Percentiles rank a stretch among this genome's conserved stretches.
Conservation (phyloP, 768 basidiomycete species). For the Serendipita sp. region DNA sequence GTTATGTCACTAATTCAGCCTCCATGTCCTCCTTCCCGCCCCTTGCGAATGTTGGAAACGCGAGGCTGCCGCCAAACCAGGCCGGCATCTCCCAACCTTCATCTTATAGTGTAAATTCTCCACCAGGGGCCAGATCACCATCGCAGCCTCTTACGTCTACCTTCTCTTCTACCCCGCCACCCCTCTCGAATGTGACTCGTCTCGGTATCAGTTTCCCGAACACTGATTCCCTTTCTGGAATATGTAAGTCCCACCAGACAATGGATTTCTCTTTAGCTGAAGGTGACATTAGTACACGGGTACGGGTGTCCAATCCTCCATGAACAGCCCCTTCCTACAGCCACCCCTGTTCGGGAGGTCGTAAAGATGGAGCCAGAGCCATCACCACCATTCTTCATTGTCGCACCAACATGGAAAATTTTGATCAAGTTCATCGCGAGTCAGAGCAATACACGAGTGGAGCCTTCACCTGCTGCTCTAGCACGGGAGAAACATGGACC, state of each 20-base stretch:
- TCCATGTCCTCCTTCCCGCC: neutral
- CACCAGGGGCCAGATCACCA: neutral
- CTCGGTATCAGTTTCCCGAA: neutral
- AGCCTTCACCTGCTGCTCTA: conserved; percentile 1
- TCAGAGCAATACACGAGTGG: neutral
- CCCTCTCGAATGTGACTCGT: neutral
- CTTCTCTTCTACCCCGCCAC: neutral
- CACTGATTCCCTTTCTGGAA: neutral
- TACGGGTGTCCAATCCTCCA: neutral
- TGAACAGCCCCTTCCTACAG: neutral
- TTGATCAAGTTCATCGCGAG: neutral
- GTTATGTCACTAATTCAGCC: neutral
- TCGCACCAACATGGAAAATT: neutral
- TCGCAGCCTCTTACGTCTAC: neutral
- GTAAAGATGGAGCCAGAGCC: neutral
- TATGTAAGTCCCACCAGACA: neutral
- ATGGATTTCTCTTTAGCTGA: neutral
- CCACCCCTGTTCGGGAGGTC: neutral
- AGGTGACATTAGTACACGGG: neutral
- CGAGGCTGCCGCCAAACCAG: neutral
- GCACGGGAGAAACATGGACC: conserved; percentile 5
- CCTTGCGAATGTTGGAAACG: neutral
- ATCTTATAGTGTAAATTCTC: neutral
- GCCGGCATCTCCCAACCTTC: neutral
- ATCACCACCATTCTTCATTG: neutral